Evolutionary conservation across 1,139 yeast species (phyloP), one percentile per base, ranked within the genome.

Genomic region (Geotrichum carabidarum): DNA sequence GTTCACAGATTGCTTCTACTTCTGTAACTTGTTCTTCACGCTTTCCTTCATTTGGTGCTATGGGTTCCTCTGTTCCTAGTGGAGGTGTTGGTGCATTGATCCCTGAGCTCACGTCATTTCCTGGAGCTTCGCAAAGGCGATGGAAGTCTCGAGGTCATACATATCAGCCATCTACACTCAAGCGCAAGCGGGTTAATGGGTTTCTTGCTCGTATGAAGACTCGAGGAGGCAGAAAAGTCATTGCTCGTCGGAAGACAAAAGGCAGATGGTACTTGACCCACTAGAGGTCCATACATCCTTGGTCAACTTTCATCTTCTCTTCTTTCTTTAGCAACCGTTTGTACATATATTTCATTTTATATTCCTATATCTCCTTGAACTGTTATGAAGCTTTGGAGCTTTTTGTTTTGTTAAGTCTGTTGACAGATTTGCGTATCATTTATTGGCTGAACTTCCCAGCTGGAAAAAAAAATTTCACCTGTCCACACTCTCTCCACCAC

Each of bases 201-300:
- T 93, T 91, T 64, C 76, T 93, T 65, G 93, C 96, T n/a, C 82
- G 97, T 68, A 79, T 86, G 71, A 81, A 83, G 68, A 74, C 85
- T n/a, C 81, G 79, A 63, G 79, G 82, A 42, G 98, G 98, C 9
- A 80, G 91, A 63, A 87, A 84, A 68, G 79, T 93, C 48, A 74
- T 93, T 58, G 80, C 80, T 55, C 80, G 94, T 69, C 81, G 99
- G 71, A 84, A 75, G 66, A 85, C 82, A 44, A 93, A 93, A 74
- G 97, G 96, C 8, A 82, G 99, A 73, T 91, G 98, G 98, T 90
- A 82, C 67, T 74, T 93, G 65, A 78, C 95, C 48, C 95, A 93
- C 67, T 91, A 73, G 70, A 59, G 59, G 11, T 38, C 17, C 18
- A n/a, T 18, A 38, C 4, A 12, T 38, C 31, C 42, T 46, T 22